Conservation (phyloP, 441 rosid genomes). For the Adansonia grandidieri region DNA sequence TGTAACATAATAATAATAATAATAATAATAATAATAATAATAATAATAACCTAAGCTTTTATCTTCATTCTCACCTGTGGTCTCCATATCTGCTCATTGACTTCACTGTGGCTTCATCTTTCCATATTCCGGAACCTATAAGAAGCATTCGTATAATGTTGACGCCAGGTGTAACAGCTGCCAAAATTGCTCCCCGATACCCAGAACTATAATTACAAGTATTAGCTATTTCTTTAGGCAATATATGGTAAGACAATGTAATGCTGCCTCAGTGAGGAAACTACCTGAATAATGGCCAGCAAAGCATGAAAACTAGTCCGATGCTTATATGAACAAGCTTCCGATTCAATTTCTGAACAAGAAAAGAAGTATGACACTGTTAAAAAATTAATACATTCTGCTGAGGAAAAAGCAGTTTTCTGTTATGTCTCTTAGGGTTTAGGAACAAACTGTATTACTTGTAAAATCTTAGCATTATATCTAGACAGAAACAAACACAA, state of each 20-base stretch:
- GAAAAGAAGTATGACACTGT: too few species aligned
- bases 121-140: conserved; percentile 73
- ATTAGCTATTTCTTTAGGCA: conserved; percentile 23
- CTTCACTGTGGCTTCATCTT: conserved; percentile 82
- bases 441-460: neutral
- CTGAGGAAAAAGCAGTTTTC: neutral
- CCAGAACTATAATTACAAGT: conserved; percentile 59
- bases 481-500: neutral
- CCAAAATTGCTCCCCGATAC: conserved; percentile 71
- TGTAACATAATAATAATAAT: neutral
- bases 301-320: conserved; percentile 86
- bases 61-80: conserved; percentile 48
- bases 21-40: too few species aligned
- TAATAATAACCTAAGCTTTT: too few species aligned
- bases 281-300: conserved; percentile 94
- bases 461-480: neutral
- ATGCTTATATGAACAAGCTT: conserved; percentile 88
- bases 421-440: neutral
- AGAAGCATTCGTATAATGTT: conserved; percentile 72
- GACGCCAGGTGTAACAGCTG: conserved; percentile 66
- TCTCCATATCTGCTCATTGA: conserved; percentile 94
- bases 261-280: conserved; percentile 20
- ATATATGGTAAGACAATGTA: conserved; percentile 15
- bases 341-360: conserved; percentile 72
- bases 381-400: too few species aligned